Evolutionary conservation across 345 rosid genomes (phyloP), one percentile per base, ranked within the genome.

Genomic region (Crucihimalaya himalaica): DNA sequence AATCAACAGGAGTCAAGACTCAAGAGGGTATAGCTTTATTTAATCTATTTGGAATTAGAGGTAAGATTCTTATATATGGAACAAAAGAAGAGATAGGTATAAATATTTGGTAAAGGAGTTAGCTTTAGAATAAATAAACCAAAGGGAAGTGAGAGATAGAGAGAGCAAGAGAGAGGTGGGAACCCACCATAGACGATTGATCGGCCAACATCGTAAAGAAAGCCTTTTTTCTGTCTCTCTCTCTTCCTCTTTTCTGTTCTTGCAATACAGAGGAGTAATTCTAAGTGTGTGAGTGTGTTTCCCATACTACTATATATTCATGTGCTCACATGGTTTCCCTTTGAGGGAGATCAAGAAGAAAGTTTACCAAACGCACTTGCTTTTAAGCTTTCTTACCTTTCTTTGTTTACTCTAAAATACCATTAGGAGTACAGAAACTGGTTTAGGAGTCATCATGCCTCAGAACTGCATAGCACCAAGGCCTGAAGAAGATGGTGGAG

Each of bases 391-490:
- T 78, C 60, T 68, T 64, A 48, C 62, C 63, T 59, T 60, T 67
- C 5, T 61, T 65, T 66, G 20, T 52, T 58, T 42, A 57, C 52
- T 56, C 51, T 66, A 40, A 46, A 40, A 46, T 6, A 73, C 42
- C 50, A 5, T 45, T 46, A 74, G 50, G 13, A 55, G 28, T 34
- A 45, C 4, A 10, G 57, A 48, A 81, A 71, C 78, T 40, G 34
- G 64, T 66, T 34, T 63, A 58, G 72, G 39, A 65, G 32, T 58
- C 42, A 74, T 70, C 86, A 84, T 82, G 88, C 78, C 84, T 25
- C 78, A 71, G 71, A 81, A 80, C 74, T 81, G 81, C 60, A 66
- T 80, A 81, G 88, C 84, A 39, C 83, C 89, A 71, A 87, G 86
- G 62, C 89, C 86, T 37, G 87, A 77, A 81, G 70, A 63, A 75